Evolutionary conservation across 2,329 filamentous ascomycete species (phyloP).

Genomic region (Fusarium domesticum): DNA sequence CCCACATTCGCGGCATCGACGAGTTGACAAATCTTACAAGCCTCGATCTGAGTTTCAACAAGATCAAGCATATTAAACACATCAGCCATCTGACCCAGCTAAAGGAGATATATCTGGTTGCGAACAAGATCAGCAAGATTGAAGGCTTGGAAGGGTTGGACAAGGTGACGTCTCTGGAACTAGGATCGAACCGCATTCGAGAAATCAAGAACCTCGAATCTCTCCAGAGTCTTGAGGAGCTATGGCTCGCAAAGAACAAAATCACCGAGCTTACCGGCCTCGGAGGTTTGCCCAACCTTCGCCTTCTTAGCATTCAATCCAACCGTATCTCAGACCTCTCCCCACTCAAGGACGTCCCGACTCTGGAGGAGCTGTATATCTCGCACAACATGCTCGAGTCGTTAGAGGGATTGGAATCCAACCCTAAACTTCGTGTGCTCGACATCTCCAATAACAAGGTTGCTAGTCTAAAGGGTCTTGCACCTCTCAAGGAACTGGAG

Average conservation of each 20-base stretch:
- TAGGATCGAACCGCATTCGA: slow-evolving; percentile 88
- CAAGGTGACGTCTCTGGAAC: slow-evolving; percentile 77
- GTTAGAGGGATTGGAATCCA: slow-evolving; percentile 68
- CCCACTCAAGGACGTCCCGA: slow-evolving; percentile 69
- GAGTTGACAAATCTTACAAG: slow-evolving; percentile 69
- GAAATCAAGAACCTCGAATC: slow-evolving; percentile 83
- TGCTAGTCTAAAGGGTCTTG: slow-evolving; percentile 68
- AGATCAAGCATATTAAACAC: slow-evolving; percentile 97
- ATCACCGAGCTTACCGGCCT: slow-evolving; percentile 81
- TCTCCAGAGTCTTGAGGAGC: slow-evolving; percentile 73
- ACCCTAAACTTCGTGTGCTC: slow-evolving; percentile 67
- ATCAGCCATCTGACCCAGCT: slow-evolving; percentile 73
- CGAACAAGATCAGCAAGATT: slow-evolving; percentile 89
- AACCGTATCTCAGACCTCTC: slow-evolving; percentile 82
- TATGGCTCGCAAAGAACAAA: slow-evolving; percentile 97
- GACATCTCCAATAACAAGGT: slow-evolving; percentile 91
- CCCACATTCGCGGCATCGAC: slow-evolving; percentile 81
- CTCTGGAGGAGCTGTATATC: slow-evolving; percentile 90
- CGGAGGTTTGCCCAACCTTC: slow-evolving; percentile 70
- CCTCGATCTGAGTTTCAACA: slow-evolving; percentile 96
- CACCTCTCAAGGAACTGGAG: slow-evolving; percentile 67
- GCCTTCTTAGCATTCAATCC: slow-evolving; percentile 89
- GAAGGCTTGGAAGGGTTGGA: slow-evolving; percentile 76
- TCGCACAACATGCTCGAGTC: slow-evolving; percentile 87
- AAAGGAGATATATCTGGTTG: slow-evolving; percentile 84